phyloP scores from a whole-genome alignment of 306 rosid species.

The Dicorynia guianensis region DNA sequence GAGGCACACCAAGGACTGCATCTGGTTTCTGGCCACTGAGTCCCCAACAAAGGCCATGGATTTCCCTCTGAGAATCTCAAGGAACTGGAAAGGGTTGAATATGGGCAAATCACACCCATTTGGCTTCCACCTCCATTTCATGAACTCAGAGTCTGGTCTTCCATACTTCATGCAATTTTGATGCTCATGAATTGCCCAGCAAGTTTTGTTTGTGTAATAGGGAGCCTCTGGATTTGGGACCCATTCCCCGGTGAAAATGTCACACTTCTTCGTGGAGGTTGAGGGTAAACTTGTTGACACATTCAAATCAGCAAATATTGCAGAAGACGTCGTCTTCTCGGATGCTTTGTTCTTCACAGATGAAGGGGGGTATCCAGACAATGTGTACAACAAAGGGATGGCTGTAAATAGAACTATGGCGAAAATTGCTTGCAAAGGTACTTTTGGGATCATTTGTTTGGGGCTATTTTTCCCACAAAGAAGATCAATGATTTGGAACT shows the following conservation, averaged over 20 bases:
- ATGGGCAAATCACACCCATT: slow-evolving; percentile 75
- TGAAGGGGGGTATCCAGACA: slow-evolving; percentile 49
- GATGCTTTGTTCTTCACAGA: slow-evolving; percentile 28
- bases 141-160: slow-evolving; percentile 73
- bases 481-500: slow-evolving; percentile 60
- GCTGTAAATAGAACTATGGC: slow-evolving; percentile 57
- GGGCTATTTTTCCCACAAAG: slow-evolving; percentile 56
- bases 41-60: slow-evolving; percentile 94
- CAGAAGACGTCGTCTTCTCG: slow-evolving; percentile 38
- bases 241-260: slow-evolving; percentile 87
- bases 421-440: slow-evolving; percentile 53
- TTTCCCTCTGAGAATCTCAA: slow-evolving; percentile 74
- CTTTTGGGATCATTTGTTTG: slow-evolving; percentile 57
- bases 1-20: slow-evolving; percentile 81
- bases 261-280: slow-evolving; percentile 57
- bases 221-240: slow-evolving; percentile 81
- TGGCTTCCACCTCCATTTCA: slow-evolving; percentile 95
- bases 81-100: slow-evolving; percentile 81
- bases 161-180: slow-evolving; percentile 93
- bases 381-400: slow-evolving; percentile 59
- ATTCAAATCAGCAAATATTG: slow-evolving; percentile 43
- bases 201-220: slow-evolving; percentile 71
- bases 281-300: slow-evolving; percentile 45
- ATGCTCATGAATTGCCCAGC: slow-evolving; percentile 92
- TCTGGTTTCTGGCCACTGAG: slow-evolving; percentile 93